Evolutionary conservation across 2,329 filamentous ascomycete genomes (phyloP), one percentile per base, ranked within the genome.

Genomic region (Ophiognomonia clavigignenti-juglandacearum): DNA sequence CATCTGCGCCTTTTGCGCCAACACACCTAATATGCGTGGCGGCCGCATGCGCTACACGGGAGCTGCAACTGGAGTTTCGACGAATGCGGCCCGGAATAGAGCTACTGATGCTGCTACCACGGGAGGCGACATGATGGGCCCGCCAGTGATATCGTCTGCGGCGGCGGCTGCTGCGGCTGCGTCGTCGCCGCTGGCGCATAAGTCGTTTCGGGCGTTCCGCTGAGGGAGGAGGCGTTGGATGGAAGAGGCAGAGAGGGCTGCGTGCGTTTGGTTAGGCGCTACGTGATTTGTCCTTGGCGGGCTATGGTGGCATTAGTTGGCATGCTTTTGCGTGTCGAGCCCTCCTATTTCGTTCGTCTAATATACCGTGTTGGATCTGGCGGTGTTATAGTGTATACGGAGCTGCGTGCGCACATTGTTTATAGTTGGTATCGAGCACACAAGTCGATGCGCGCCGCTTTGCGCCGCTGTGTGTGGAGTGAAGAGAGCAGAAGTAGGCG

Each of bases 1-100:
- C 55, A 77, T 84, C 29, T 85, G 81, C 58, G 72, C 75, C 2
- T 84, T 79, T 52, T 85, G 81, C 57, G 75, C 76, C 18, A 75
- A 81, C 53, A 82, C 78, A 8, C 75, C 78, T 2, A 78, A 73
- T 50, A 69, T 73, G 59, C 69, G 74, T 20, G 71, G 70, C 26
- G 68, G 72, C 19, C 70, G 75, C 35, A 61, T 72, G 47, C 69
- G 71, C 43, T 73, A 75, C 41, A 65, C 64, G 45, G 65, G 68
- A 3, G 64, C 67, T 43, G 57, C 43, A 3, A 43, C n/a, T n/a
- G n/a, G n/a, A n/a, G n/a, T n/a, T n/a, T n/a, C n/a, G n/a, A n/a
- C n/a, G n/a, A n/a, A n/a, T n/a, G n/a, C n/a, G n/a, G n/a, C n/a
- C n/a, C n/a, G n/a, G n/a, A n/a, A n/a, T n/a, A n/a, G n/a, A n/a